A percentile compares a stretch with the other conserved stretches of the same genome.
phyloP scores from a whole-genome alignment of 768 basidiomycete species.

The Pleurotus ostreatus region DNA sequence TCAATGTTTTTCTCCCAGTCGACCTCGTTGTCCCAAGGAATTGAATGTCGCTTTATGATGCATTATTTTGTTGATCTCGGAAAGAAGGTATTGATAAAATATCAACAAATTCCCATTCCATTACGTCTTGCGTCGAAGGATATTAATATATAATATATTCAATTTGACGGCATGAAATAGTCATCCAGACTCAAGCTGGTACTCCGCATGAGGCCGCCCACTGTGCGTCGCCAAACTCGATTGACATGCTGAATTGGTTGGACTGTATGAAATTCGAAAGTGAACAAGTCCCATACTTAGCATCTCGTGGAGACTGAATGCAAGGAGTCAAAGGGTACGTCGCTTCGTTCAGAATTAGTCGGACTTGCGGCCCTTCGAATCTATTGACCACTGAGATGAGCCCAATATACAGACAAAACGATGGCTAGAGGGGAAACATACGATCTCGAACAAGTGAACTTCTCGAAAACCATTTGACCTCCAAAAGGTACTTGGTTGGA shows the following conservation, averaged over 20 bases:
- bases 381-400: not conserved
- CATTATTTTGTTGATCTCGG: too few species aligned
- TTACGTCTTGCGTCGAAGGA: too few species aligned
- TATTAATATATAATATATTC: not conserved
- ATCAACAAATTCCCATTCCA: too few species aligned
- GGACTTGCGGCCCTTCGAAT: not conserved
- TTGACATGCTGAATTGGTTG: not conserved
- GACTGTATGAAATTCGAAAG: not conserved
- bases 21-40: too few species aligned
- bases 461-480: slow-evolving; percentile 40
- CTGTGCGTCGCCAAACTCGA: not conserved
- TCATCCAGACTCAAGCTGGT: not conserved
- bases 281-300: not conserved
- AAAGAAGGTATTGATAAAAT: too few species aligned
- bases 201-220: not conserved
- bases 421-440: slow-evolving; percentile 10
- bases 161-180: not conserved
- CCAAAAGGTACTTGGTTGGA: slow-evolving; percentile 37
- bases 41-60: too few species aligned
- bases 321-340: not conserved
- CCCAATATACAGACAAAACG: not conserved
- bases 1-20: too few species aligned
- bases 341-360: not conserved
- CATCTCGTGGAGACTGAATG: not conserved
- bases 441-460: slow-evolving; percentile 32